Percentiles rank a stretch among this genome's conserved stretches.
These are phyloP conservation scores for Taphrina pruni DNA, from an alignment of 1,139 yeast species.

Conservation along the genomic window DNA sequence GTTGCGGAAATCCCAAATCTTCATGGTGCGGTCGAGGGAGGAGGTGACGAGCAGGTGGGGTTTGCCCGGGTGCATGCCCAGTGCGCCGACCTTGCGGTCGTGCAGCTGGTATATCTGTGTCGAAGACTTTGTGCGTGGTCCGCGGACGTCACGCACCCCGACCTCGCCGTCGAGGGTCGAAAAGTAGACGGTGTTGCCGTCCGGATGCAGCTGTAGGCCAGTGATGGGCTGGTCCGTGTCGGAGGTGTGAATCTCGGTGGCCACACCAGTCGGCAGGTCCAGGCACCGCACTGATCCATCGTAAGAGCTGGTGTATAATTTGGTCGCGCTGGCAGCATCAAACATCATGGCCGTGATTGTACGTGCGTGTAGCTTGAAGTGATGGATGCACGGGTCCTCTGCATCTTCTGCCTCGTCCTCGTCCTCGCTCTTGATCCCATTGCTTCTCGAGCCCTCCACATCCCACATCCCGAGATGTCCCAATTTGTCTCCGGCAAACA, in stretches of 20 bases:
- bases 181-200: slow-evolving; percentile 65
- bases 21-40: slow-evolving; percentile 80
- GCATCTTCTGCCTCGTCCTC: slow-evolving; percentile 45
- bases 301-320: slow-evolving; percentile 73
- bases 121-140: slow-evolving; percentile 46
- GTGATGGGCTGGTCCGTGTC: slow-evolving; percentile 63
- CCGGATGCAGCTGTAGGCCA: slow-evolving; percentile 57
- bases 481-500: slow-evolving; percentile 83
- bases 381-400: slow-evolving; percentile 62
- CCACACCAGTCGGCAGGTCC: slow-evolving; percentile 66
- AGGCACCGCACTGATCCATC: slow-evolving; percentile 82
- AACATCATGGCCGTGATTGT: slow-evolving; percentile 69
- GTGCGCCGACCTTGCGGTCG: slow-evolving; percentile 90
- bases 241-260: slow-evolving; percentile 60
- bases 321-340: slow-evolving; percentile 59
- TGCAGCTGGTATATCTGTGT: slow-evolving; percentile 63
- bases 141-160: slow-evolving; percentile 70
- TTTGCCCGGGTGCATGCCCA: slow-evolving; percentile 73
- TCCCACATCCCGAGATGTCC: slow-evolving; percentile 94
- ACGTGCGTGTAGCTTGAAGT: slow-evolving; percentile 76
- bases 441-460: slow-evolving; percentile 54
- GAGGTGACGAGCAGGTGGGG: slow-evolving; percentile 74
- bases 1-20: slow-evolving; percentile 83
- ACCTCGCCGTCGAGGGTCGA: slow-evolving; percentile 82
- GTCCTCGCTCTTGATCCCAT: background rate